These are phyloP conservation scores for Capillidium rhysosporum DNA, from an alignment of 371 early-diverging fungal genomes.

Conservation along the genomic window DNA sequence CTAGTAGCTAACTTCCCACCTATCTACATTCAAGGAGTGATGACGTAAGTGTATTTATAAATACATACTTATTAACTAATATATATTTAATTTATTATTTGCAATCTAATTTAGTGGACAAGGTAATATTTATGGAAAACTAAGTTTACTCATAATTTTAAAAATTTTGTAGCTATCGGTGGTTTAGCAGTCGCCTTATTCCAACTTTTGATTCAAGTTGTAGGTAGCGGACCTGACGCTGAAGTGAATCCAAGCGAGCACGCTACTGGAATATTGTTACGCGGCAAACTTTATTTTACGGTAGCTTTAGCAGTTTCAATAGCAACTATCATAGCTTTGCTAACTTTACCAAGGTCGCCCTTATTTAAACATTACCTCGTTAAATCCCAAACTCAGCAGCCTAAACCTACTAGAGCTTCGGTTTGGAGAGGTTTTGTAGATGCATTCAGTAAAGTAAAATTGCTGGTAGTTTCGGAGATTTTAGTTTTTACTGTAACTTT, in stretches of 20 bases:
- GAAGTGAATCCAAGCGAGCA: no score
- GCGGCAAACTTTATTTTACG: background rate
- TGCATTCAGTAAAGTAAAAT: constrained; percentile 12
- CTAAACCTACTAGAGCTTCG: no score
- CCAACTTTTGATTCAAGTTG: constrained; percentile 19
- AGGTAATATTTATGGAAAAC: constrained; percentile 14
- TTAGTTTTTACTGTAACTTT: constrained; percentile 46
- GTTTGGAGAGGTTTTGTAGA: background rate
- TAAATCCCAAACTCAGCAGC: background rate
- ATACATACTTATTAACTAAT: background rate
- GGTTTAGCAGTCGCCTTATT: constrained; percentile 35
- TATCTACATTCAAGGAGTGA: constrained; percentile 45
- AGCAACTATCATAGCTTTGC: background rate
- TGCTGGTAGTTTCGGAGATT: constrained; percentile 22
- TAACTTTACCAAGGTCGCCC: background rate
- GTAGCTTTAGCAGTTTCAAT: background rate
- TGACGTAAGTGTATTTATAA: no score
- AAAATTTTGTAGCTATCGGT: constrained; percentile 15
- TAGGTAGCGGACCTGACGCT: constrained; percentile 12
- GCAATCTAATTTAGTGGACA: constrained; percentile 19
- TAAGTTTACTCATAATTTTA: background rate
- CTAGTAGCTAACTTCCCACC: constrained; percentile 50
- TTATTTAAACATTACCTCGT: background rate
- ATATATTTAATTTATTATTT: background rate
- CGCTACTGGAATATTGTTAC: background rate